These are phyloP conservation scores for Fonsecaea pugnacius DNA, from an alignment of 2,329 filamentous ascomycete genomes.

Conservation along the genomic window DNA sequence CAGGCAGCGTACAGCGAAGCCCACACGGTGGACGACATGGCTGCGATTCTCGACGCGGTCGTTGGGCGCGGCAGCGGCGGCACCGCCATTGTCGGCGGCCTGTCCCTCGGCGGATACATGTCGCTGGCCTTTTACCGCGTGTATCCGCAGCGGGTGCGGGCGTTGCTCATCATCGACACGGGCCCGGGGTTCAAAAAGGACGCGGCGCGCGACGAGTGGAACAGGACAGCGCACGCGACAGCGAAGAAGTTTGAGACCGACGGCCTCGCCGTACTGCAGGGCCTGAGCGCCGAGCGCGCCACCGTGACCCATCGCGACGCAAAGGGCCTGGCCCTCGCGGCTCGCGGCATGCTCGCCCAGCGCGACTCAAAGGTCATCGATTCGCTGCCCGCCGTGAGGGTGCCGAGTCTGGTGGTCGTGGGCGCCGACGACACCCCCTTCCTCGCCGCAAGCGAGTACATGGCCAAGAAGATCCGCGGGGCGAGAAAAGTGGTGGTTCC, in stretches of 20 bases:
- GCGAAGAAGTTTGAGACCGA: constrained; percentile 22
- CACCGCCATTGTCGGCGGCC: constrained; percentile 27
- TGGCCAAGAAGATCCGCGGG: constrained; percentile 29
- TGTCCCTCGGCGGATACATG: constrained; percentile 34
- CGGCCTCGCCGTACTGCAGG: constrained; percentile 21
- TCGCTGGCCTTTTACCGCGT: constrained; percentile 32
- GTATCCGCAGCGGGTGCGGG: constrained; percentile 19
- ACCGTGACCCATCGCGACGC: constrained; percentile 25
- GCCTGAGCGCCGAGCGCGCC: constrained; percentile 25
- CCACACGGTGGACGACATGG: constrained; percentile 30
- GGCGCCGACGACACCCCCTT: constrained; percentile 32
- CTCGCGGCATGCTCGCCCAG: constrained; percentile 33
- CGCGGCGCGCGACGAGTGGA: constrained; percentile 28
- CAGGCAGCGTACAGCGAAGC: constrained; percentile 26
- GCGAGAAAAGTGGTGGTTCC: constrained; percentile 26
- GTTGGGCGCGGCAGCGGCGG: not conserved
- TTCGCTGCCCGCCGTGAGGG: constrained; percentile 14
- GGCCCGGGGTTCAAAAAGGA: constrained; percentile 33
- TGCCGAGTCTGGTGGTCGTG: constrained; percentile 31
- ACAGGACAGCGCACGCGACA: constrained; percentile 27
- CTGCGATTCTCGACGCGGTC: constrained; percentile 21
- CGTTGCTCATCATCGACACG: constrained; percentile 32
- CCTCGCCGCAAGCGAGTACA: constrained; percentile 31
- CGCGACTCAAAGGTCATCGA: constrained; percentile 24
- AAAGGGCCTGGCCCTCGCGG: constrained; percentile 26